phyloP scores from a whole-genome alignment of 768 basidiomycete genomes.

The Cystofilobasidium capitatum region DNA sequence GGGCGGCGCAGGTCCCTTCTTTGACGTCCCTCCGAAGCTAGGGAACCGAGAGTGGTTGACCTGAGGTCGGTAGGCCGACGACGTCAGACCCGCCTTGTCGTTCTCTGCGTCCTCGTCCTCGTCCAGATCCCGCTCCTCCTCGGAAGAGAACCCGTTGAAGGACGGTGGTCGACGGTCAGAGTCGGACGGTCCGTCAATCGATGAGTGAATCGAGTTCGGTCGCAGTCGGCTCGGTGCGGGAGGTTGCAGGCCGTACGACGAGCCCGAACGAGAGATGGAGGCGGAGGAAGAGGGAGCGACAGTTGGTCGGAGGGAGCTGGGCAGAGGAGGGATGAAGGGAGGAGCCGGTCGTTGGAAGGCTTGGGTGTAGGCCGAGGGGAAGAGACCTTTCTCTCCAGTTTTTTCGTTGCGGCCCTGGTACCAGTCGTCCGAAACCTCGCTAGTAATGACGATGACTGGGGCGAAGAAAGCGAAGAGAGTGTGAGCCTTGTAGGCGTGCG shows the following conservation, averaged over 20 bases:
- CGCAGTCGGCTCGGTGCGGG: neutral
- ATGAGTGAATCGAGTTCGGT: neutral
- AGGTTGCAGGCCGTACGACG: neutral
- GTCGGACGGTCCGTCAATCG: neutral
- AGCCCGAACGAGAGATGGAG: neutral
- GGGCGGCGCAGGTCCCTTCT: neutral
- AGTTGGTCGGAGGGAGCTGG: neutral
- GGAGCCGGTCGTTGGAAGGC: neutral
- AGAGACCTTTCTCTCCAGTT: conserved; percentile 61
- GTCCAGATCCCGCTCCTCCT: neutral
- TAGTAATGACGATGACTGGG: conserved; percentile 57
- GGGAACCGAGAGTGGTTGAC: neutral
- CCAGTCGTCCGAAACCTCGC: conserved; percentile 80
- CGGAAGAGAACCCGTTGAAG: neutral
- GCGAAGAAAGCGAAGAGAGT: neutral
- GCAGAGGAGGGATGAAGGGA: neutral
- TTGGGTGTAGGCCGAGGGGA: conserved; percentile 62
- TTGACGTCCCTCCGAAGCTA: neutral
- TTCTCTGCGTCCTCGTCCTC: neutral
- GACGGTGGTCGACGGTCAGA: neutral
- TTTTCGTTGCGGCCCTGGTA: conserved; percentile 64
- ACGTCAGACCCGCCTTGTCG: conserved; percentile 1
- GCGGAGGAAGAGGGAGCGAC: neutral
- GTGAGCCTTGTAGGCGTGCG: neutral
- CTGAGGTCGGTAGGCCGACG: neutral